Conservation (phyloP, 2,329 filamentous ascomycete genomes). For the Venturia pyrina region DNA sequence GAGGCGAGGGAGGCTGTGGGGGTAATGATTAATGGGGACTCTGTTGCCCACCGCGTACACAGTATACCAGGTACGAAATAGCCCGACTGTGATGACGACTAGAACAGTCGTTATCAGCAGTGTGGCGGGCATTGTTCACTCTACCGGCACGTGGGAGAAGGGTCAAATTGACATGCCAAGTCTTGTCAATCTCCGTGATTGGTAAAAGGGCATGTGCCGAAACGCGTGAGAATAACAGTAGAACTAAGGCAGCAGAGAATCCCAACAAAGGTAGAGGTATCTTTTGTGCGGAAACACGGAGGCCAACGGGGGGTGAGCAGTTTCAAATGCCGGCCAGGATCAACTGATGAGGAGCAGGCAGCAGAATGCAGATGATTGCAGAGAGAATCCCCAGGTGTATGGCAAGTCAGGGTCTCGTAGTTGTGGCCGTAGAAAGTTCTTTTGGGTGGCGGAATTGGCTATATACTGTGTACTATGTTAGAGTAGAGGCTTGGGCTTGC, state of each 20-base stretch:
- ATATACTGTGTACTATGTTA: too few relatives aligned
- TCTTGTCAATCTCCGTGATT: background rate
- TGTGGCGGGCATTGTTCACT: too few relatives aligned
- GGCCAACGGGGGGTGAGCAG: background rate
- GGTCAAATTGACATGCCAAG: background rate
- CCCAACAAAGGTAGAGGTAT: background rate
- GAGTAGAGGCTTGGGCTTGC: background rate
- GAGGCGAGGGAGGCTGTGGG: too few relatives aligned
- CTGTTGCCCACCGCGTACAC: too few relatives aligned
- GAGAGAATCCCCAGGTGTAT: background rate
- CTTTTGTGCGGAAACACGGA: background rate
- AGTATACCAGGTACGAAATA: too few relatives aligned
- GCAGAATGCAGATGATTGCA: background rate
- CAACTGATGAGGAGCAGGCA: too few relatives aligned
- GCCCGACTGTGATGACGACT: background rate
- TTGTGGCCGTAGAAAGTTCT: background rate
- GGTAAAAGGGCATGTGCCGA: background rate
- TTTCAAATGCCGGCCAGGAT: background rate
- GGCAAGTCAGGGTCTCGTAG: background rate
- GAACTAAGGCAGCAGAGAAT: background rate
- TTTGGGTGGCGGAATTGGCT: background rate
- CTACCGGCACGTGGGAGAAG: background rate
- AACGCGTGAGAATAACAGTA: background rate
- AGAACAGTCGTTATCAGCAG: constrained; percentile 1
- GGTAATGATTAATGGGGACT: too few relatives aligned